Evolutionary conservation across 2,329 filamentous ascomycete genomes (phyloP).

Genomic region (Penicillium sp.): DNA sequence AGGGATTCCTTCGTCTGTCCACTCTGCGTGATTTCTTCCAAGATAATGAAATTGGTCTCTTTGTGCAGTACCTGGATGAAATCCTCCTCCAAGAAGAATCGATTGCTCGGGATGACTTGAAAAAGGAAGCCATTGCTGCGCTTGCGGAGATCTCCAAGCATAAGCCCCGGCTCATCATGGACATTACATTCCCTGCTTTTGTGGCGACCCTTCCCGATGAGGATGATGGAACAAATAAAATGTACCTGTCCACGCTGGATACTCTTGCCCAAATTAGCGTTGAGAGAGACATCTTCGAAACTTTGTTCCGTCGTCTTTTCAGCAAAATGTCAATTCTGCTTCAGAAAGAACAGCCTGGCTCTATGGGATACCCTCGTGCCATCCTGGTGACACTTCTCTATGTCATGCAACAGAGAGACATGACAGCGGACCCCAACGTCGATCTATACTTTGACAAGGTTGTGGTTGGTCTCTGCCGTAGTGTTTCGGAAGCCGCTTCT

Average conservation of each 20-base stretch:
- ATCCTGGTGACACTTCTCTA: conserved; percentile 62
- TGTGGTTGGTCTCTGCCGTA: conserved; percentile 44
- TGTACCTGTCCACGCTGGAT: conserved; percentile 59
- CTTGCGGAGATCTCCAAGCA: conserved; percentile 61
- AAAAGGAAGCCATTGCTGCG: conserved; percentile 57
- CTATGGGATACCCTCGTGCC: conserved; percentile 56
- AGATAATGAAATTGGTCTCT: conserved; percentile 52
- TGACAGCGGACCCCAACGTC: conserved; percentile 43
- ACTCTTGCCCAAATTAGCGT: conserved; percentile 63
- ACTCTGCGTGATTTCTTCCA: conserved; percentile 48
- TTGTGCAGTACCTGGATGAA: conserved; percentile 58
- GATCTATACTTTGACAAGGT: conserved; percentile 52
- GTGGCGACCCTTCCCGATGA: conserved; percentile 62
- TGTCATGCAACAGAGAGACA: conserved; percentile 55
- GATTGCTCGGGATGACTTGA: conserved; percentile 56
- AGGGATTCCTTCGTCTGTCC: conserved; percentile 48
- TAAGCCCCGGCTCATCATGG: conserved; percentile 61
- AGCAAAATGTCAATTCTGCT: conserved; percentile 61
- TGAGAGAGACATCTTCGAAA: conserved; percentile 63
- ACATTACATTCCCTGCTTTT: conserved; percentile 65
- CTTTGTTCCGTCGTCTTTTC: conserved; percentile 60
- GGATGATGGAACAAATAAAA: conserved; percentile 45
- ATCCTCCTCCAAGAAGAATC: conserved; percentile 60
- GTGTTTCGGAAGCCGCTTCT: conserved; percentile 37
- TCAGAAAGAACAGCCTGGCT: conserved; percentile 46